Evolutionary conservation across 768 basidiomycete genomes (phyloP), one percentile per base, ranked within the genome.

Genomic region (Mycena metata): DNA sequence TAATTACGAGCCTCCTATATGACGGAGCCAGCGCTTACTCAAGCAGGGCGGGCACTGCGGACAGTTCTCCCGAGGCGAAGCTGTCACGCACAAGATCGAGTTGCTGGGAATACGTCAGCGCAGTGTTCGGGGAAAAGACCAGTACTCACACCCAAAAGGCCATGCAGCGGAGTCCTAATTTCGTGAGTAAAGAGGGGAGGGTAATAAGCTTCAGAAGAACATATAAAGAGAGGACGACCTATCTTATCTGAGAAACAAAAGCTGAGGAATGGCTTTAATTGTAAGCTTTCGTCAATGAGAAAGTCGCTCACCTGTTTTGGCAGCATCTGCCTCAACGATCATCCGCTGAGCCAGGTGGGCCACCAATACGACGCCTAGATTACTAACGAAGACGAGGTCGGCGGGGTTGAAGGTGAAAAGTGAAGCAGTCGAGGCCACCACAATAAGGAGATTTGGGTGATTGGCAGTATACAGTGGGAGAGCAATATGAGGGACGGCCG

Each of bases 241-340:
- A 69, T 69, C 68, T 69, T 24, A 69, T 69, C 24, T 64, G 57
- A 2, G 68, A 69, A 5, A 69, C 57, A 39, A 69, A 69, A 19
- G 68, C 68, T 69, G n/a, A 30, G 30, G 19, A n/a, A 39, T 9
- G 41, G 24, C 26, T 8, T 5, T 16, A 17, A 24, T 47, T 26
- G 30, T 30, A 30, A 49, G 62, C 26, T 3, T 19, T 1, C 45
- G 10, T 23, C 8, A 35, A 17, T 17, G 17, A 45, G 9, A 42
- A 23, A 16, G 23, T 5, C 10, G 42, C 43, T 19, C 36, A 66
- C 69, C 64, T 35, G 69, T 66, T 30, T 66, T 70, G 2, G 57
- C 62, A 36, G 69, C 64, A 10, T 61, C 60, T 24, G 69, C 69
- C 47, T 66, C 54, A n/a, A 70, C 64, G 17, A 70, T 64, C 19